Evolutionary conservation across 1,139 yeast species (phyloP), one percentile per base, ranked within the genome.

Genomic region (Scheffersomyces parashehatae): DNA sequence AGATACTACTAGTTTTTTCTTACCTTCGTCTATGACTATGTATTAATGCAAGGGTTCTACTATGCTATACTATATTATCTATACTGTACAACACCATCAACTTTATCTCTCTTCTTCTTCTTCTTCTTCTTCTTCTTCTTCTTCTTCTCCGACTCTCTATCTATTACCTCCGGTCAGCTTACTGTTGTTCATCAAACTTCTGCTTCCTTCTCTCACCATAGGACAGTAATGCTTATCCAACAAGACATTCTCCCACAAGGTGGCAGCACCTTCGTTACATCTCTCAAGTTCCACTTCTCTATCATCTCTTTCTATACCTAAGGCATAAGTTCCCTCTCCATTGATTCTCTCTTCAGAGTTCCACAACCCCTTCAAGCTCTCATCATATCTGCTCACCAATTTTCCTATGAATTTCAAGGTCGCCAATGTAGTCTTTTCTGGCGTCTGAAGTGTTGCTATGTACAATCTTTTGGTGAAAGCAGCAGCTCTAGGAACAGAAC

Each of bases 361-460:
- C 70, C 85, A 90, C 43, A 91, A 71, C 0, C 95, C 88, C 42
- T 82, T 78, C 39, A 89, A 68, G 42, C 83, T 84, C 37, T 85
- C 83, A 29, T 73, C 77, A 55, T 82, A 82, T 60, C 88, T 78
- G 41, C 81, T 81, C 60, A 81, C 75, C 50, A 93, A 71, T 56
- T 88, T 88, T 30, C 89, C 95, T 38, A 90, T 60, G 50, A 91
- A 85, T 58, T 87, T 86, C 42, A 90, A 68, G 0, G 83, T 65
- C 0, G 97, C 96, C 54, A 88, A 73, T 0, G 89, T 70, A 0
- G 97, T 83, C 65, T 88, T 89, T 62, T 93, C 99, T 2, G 98
- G 98, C 14, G 90, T 75, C 45, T 90, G 88, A 41, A 87, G 71
- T 41, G 82, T 60, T 13, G 81, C 65, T 57, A 83, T 75, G 46